Evolutionary conservation across 1,284 basidiomycete genomes (phyloP).

Genomic region (Irpex sp.): DNA sequence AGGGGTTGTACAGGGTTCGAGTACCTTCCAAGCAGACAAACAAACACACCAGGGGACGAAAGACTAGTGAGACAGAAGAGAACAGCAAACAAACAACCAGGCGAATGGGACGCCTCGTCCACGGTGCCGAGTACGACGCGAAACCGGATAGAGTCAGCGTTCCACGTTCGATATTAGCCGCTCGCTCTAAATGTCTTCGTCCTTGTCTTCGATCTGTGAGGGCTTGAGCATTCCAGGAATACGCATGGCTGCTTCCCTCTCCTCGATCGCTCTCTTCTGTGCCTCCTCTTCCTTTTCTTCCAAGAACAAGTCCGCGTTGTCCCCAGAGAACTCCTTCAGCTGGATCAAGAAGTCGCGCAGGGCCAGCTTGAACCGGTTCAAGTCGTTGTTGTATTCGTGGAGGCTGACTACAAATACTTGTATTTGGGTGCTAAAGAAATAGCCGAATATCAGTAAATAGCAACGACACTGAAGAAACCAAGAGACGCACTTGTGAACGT

Average conservation of each 20-base stretch:
- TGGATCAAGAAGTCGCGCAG: constrained; percentile 91
- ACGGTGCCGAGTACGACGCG: no score
- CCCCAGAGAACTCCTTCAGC: constrained; percentile 90
- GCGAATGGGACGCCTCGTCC: no score
- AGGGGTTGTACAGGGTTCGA: no score
- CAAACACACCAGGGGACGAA: no score
- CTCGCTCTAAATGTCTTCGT: constrained; percentile 71
- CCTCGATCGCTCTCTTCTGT: constrained; percentile 65
- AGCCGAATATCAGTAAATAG: constrained; percentile 7
- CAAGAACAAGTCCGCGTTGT: constrained; percentile 83
- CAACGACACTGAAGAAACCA: constrained; percentile 7
- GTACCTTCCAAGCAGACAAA: no score
- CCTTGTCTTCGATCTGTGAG: constrained; percentile 88
- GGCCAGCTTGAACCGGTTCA: constrained; percentile 92
- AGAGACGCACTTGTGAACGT: constrained; percentile 73
- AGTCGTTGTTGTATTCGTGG: constrained; percentile 85
- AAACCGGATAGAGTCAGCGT: background rate
- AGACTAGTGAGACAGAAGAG: no score
- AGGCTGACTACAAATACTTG: constrained; percentile 79
- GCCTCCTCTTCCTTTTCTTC: constrained; percentile 95
- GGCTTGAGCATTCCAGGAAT: constrained; percentile 99
- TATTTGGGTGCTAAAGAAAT: constrained; percentile 56
- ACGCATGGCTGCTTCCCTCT: constrained; percentile 86
- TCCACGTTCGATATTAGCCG: background rate
- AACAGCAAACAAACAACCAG: no score